These are phyloP conservation scores for Gracilaria domingensis DNA, from an alignment of 23 red algal genomes.

Conservation along the genomic window DNA sequence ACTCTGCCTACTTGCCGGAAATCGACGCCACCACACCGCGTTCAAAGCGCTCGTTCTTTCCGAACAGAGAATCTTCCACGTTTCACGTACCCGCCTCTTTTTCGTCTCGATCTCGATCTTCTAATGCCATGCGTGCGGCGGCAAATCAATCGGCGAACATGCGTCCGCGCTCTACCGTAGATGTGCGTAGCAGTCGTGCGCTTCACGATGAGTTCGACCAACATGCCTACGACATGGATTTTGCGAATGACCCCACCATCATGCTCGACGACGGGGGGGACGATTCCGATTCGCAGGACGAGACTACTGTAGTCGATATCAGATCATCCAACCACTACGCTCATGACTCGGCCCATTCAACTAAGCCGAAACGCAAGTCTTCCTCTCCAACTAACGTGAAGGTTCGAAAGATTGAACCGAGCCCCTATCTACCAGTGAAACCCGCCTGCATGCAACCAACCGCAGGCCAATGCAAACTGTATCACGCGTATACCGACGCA, in stretches of 20 bases:
- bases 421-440: background rate
- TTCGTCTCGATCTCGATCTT: conserved; percentile 12
- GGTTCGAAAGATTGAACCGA: background rate
- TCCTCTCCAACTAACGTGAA: background rate
- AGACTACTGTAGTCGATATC: conserved; percentile 22
- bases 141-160: no score
- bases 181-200: background rate
- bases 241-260: background rate
- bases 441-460: background rate
- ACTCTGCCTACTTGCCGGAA: conserved; percentile 22
- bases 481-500: conserved; percentile 64
- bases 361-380: background rate
- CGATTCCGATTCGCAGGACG: conserved; percentile 39
- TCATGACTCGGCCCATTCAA: background rate
- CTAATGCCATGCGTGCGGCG: background rate
- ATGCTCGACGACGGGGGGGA: conserved; percentile 18
- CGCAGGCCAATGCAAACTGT: conserved; percentile 21
- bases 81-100: conserved; percentile 10
- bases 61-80: background rate
- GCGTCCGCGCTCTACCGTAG: conserved; percentile 14
- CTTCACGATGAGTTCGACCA: conserved; percentile 16
- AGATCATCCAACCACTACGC: background rate
- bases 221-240: background rate
- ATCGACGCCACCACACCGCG: conserved; percentile 7
- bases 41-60: conserved; percentile 17